These are phyloP conservation scores for Brassica napus DNA, from an alignment of 345 rosid genomes.

Conservation along the genomic window DNA sequence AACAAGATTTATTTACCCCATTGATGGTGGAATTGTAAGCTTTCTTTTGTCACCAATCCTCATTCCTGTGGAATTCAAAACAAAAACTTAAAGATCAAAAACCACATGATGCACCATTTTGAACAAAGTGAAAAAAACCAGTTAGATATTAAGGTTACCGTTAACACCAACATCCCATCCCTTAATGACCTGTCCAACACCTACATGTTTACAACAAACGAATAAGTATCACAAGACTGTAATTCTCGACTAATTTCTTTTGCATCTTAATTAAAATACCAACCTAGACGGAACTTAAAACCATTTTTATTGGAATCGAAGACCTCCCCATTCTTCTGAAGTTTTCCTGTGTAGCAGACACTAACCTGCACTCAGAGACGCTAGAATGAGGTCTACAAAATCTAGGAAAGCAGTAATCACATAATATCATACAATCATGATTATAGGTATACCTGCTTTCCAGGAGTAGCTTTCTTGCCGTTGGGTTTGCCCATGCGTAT, in stretches of 20 bases:
- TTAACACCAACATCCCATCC: conserved; percentile 98
- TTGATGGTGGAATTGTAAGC: conserved; percentile 66
- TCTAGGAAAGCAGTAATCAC: not conserved
- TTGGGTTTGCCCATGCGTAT: conserved; percentile 84
- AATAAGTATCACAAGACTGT: not conserved
- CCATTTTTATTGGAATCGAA: conserved; percentile 80
- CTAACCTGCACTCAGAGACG: conserved; percentile 58
- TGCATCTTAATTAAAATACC: not conserved
- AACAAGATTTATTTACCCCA: conserved; percentile 48
- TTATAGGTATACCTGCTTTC: conserved; percentile 57
- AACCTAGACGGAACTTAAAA: conserved; percentile 83
- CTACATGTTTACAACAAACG: conserved; percentile 43
- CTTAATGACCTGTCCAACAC: conserved; percentile 86
- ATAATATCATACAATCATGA: not conserved
- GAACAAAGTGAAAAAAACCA: not conserved
- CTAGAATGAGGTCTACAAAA: conserved; percentile 1
- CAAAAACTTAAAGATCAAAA: not conserved
- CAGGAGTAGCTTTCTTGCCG: conserved; percentile 84
- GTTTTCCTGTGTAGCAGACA: conserved; percentile 85
- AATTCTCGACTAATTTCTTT: not conserved
- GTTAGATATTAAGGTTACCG: conserved; percentile 49
- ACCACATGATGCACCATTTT: not conserved
- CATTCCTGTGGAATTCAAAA: conserved; percentile 50
- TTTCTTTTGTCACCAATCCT: conserved; percentile 73
- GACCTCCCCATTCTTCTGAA: conserved; percentile 77